A percentile compares a stretch with the other conserved stretches of the same genome.
phyloP scores from a whole-genome alignment of 208 protist genomes.

The Leishmania braziliensis region DNA sequence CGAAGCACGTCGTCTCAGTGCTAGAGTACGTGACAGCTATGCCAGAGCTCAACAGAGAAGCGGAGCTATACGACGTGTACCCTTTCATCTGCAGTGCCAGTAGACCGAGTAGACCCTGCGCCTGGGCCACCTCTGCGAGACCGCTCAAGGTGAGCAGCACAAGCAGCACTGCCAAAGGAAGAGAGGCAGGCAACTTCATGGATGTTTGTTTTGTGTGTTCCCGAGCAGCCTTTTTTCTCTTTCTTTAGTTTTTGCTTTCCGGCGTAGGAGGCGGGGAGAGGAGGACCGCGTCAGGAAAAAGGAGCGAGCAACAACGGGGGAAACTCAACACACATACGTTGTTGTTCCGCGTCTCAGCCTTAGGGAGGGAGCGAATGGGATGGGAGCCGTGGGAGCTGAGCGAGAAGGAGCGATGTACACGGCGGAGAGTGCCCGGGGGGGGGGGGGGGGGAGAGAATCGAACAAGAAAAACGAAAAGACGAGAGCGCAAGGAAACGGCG shows the following conservation, averaged over 20 bases:
- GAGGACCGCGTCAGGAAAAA: not conserved
- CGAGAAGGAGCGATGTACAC: not conserved
- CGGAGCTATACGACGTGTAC: constrained; percentile 15
- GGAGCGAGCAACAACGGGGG: not conserved
- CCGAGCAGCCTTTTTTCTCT: not conserved
- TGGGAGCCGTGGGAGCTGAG: constrained; percentile 1
- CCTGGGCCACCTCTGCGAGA: constrained; percentile 6
- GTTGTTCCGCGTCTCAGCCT: not conserved
- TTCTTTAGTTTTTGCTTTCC: not conserved
- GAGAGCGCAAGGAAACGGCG: not conserved
- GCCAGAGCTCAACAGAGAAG: not conserved
- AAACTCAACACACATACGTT: not conserved
- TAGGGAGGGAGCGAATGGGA: not conserved
- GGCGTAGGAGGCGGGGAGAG: not conserved
- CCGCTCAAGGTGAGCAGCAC: constrained; percentile 19
- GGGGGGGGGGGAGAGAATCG: not conserved
- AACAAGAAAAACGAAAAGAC: not conserved
- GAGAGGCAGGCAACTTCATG: not conserved
- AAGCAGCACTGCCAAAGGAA: constrained; percentile 13
- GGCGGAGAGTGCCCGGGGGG: not conserved
- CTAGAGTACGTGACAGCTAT: constrained; percentile 7
- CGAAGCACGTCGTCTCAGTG: constrained; percentile 16
- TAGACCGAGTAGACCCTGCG: constrained; percentile 20
- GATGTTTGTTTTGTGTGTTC: not conserved
- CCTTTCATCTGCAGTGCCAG: constrained; percentile 32